Evolutionary conservation across 345 rosid species (phyloP), one percentile per base, ranked within the genome.

Genomic region (Melastoma malabathricum): DNA sequence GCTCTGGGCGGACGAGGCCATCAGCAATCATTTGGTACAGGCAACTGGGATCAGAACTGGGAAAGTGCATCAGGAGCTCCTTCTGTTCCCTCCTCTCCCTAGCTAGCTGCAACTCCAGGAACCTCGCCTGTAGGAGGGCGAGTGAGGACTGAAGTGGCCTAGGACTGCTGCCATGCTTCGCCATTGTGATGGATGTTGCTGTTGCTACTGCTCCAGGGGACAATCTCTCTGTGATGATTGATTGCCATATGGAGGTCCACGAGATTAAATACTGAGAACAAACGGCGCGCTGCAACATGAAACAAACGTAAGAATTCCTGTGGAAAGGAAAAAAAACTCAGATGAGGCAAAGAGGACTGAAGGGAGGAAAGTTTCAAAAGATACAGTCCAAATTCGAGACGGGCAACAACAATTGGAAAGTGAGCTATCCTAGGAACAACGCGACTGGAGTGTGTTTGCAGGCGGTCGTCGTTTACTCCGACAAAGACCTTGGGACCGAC

Each of bases 61-160:
- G 45, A 44, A 72, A 48, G 10, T 65, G 68, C 49, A 63, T 76
- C 39, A 75, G 62, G n/a, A 70, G 73, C 54, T 80, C 82, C 63
- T 56, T 75, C 64, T 68, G 74, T 52, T 72, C 74, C 64, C 87
- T 80, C 65, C 65, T 75, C 64, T 80, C 81, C 58, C 69, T 75
- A 45, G 52, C 76, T 63, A 65, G 80, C 64, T 83, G 73, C 17
- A 83, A 58, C 60, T 80, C 68, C 34, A 68, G 70, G 54, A 83
- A 83, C 61, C 93, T 77, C 55, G 77, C 77, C 67, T 75, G 93
- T 48, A 80, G 60, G 43, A 83, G 78, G n/a, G 84, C 81, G 27
- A 83, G 78, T 17, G 93, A 83, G 52, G 93, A 75, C 55, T 44
- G 64, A 44, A 52, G 71, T 58, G 55, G 15, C 17, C 58, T 65